A percentile compares a stretch with the other conserved stretches of the same genome.
These are phyloP conservation scores for Recurvomyces mirabilis DNA, from an alignment of 495 filamentous ascomycete genomes.

Conservation along the genomic window DNA sequence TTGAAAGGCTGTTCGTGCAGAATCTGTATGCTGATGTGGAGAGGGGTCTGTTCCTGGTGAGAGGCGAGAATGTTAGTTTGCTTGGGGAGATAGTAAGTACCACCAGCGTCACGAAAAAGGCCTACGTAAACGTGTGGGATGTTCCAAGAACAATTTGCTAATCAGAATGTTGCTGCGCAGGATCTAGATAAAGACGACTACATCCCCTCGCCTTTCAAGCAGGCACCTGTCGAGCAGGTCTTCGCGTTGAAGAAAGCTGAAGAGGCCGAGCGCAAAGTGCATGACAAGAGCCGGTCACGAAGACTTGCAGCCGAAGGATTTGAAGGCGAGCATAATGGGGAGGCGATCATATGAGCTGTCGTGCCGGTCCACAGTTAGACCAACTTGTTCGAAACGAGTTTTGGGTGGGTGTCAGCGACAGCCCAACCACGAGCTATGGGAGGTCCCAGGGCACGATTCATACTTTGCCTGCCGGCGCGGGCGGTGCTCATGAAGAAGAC, in stretches of 20 bases:
- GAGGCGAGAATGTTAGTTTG: slow-evolving; percentile 86
- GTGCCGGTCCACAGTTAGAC: not conserved
- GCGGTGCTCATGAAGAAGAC: too few species aligned
- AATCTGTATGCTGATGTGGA: slow-evolving; percentile 68
- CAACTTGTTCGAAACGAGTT: too few species aligned
- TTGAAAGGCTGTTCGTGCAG: slow-evolving; percentile 68
- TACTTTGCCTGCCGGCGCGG: too few species aligned
- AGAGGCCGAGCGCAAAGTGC: slow-evolving; percentile 52
- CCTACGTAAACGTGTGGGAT: not conserved
- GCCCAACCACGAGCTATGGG: too few species aligned
- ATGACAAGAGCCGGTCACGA: slow-evolving; percentile 56
- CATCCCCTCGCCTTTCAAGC: slow-evolving; percentile 55
- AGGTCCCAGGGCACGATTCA: too few species aligned
- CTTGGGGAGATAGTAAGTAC: slow-evolving; percentile 73
- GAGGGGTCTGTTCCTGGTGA: slow-evolving; percentile 75
- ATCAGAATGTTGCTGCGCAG: too few species aligned
- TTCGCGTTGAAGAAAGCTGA: slow-evolving; percentile 60
- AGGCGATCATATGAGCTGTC: slow-evolving; percentile 53
- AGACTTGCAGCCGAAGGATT: slow-evolving; percentile 69
- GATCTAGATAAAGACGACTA: slow-evolving; percentile 93
- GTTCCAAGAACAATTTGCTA: too few species aligned
- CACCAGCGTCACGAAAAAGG: not conserved
- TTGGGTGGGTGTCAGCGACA: too few species aligned
- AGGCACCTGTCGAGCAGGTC: slow-evolving; percentile 57
- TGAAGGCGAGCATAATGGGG: slow-evolving; percentile 73